Base-by-base conservation (phyloP, 176 grass and related monocot species). In the Avena insularis region DNA sequence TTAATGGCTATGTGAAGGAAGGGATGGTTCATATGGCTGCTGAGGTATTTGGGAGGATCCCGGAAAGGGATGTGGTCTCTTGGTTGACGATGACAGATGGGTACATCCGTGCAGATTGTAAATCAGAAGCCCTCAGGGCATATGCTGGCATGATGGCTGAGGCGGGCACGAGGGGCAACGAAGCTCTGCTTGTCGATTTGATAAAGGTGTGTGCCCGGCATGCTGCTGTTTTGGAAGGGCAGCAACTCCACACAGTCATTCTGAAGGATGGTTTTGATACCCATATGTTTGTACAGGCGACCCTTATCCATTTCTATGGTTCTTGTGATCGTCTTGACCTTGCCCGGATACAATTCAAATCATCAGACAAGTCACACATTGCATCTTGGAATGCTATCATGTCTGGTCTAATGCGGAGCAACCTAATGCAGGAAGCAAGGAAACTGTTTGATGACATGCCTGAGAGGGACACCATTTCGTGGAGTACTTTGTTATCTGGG, bases 1-100 rank as follows among this genome's bases (percentile, higher is more conserved):
- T 92, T 53, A 95, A 95, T 58, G 91, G 90, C 4, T 95, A 92
- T 50, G 76, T 86, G 27, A 92, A 95, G 84, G 86, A 90, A 7
- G 88, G 89, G 38, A 77, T 89, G 68, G 20, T 92, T 31, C 51
- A 78, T 6, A 86, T 79, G 55, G 93, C 90, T n/a, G 71, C 3
- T 9, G 86, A 92, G 17, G 36, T 91, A 8, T 95, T 95, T 4
- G 25, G 82, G 58, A 84, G 50, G 38, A 91, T 85, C 49, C 84
- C 88, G 1, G 71, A 63, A 50, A 79, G 74, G 50, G 91, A 95
- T 77, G 84, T 71, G 40, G 81, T 95, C 73, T 95, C 93, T 29
- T 92, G 93, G 93, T 59, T 71, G 69, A 95, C 93, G 10, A 79
- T 92, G 84, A 81, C 89, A 40, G 84, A 91, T 61, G 91, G 83